A percentile compares a stretch with the other conserved stretches of the same genome.
phyloP scores from a whole-genome alignment of 1,284 basidiomycete species.

The Hymenochaete sp. region DNA sequence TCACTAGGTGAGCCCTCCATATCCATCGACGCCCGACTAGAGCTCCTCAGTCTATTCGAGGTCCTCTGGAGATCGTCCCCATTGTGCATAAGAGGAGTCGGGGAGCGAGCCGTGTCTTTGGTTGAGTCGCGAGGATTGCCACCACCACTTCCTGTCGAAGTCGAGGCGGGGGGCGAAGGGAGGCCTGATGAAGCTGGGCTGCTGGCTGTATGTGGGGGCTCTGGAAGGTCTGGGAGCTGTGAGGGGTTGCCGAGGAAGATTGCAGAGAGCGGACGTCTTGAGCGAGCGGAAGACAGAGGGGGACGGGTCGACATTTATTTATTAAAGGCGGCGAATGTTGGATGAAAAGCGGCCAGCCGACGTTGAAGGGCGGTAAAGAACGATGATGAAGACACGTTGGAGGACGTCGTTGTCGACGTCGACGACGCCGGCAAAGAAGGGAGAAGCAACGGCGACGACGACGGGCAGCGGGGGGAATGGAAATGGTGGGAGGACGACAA shows the following conservation, averaged over 20 bases:
- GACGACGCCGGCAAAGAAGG: constrained; percentile 9
- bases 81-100: constrained; percentile 29
- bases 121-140: constrained; percentile 55
- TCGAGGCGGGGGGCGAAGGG: constrained; percentile 71
- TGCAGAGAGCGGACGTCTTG: constrained; percentile 29
- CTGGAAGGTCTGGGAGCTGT: constrained; percentile 54
- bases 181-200: constrained; percentile 40
- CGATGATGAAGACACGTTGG: neutral
- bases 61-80: constrained; percentile 25
- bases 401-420: constrained; percentile 9
- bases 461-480: constrained; percentile 1
- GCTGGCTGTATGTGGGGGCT: constrained; percentile 52
- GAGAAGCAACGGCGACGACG: constrained; percentile 9
- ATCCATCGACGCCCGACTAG: too few relatives aligned
- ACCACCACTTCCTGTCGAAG: constrained; percentile 71
- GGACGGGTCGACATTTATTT: constrained; percentile 19
- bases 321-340: too few relatives aligned
- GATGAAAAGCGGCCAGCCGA: constrained; percentile 7
- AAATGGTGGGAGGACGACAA: constrained; percentile 7
- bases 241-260: constrained; percentile 36
- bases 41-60: constrained; percentile 21
- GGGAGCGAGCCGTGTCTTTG: constrained; percentile 38
- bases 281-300: constrained; percentile 12
- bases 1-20: constrained; percentile 34
- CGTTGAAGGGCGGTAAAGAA: constrained; percentile 12